Base-by-base conservation (phyloP, 345 rosid genomes). In the Lepidium aucheri region DNA sequence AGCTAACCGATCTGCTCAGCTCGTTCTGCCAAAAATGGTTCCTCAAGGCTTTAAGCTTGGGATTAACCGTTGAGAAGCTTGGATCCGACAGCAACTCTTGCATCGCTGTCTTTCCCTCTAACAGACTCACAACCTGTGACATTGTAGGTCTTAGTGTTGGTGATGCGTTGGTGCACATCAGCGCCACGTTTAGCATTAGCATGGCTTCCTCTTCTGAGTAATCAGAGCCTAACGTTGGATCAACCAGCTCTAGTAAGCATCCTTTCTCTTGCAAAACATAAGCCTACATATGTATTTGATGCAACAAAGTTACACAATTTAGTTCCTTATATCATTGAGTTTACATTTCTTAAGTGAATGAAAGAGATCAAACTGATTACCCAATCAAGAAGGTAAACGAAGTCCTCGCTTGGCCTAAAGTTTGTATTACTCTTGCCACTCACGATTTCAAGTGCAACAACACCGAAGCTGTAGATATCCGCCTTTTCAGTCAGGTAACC, bases 61-160 rank as follows among this genome's bases (percentile, higher is more conserved):
- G 54, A 56, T 82, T 82, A n/a, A 73, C 75, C 33, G 88, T 76
- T 7, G 87, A 78, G 67, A 84, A 84, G 41, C 96, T 90, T 0
- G 84, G 82, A 77, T 85, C 91, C 0, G 95, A 85, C 49, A 89
- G 80, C 53, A 85, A 73, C 50, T 91, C 92, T 76, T 84, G 85
- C 70, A 91, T 72, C 0, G 81, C 82, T 5, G 95, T 89, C 79
- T 70, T 76, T 55, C 95, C 95, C 52, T 86, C 88, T 9, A 91
- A 81, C 79, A 91, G 84, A 76, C 94, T 88, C 58, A 86, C 95
- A 15, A 86, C 90, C 75, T 84, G 98, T 13, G 98, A 85, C 95
- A 88, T 91, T 17, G 83, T 79, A 16, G 98, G 98, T 73, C 98
- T 80, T n/a, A 88, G 74, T 0, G 91, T 85, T 8, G 96, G 96